phyloP scores from a whole-genome alignment of 495 filamentous ascomycete genomes.

The Tirmania nivea region DNA sequence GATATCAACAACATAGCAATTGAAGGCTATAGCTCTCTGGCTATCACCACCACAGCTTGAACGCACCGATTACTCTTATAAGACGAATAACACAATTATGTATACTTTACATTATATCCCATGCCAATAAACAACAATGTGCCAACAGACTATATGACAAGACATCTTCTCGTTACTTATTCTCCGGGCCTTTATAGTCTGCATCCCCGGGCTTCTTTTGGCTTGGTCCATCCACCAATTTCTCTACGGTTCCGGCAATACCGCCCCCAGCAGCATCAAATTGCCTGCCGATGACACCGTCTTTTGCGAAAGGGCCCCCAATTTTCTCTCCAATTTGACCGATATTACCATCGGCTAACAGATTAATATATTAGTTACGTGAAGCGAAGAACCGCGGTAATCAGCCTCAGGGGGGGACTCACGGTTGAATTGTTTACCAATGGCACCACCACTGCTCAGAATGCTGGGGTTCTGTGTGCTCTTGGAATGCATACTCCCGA shows the following conservation, averaged over 20 bases:
- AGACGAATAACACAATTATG: too few species aligned
- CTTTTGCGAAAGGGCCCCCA: constrained; percentile 31
- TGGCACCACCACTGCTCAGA: constrained; percentile 13
- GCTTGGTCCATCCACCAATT: constrained; percentile 10
- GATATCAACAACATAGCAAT: too few species aligned
- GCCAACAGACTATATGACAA: too few species aligned
- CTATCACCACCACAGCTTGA: too few species aligned
- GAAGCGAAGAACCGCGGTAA: not conserved
- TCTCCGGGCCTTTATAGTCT: not conserved
- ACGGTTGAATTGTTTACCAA: constrained; percentile 18
- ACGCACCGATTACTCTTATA: too few species aligned
- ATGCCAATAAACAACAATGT: too few species aligned
- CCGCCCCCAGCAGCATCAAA: constrained; percentile 27
- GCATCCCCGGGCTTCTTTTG: constrained; percentile 5
- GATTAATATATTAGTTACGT: not conserved
- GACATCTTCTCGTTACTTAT: constrained; percentile 2
- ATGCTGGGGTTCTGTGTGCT: constrained; percentile 10
- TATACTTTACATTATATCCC: too few species aligned
- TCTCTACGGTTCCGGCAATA: constrained; percentile 27
- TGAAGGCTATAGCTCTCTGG: too few species aligned
- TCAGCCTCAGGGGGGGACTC: not conserved
- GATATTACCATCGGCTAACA: constrained; percentile 26
- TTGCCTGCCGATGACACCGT: constrained; percentile 28
- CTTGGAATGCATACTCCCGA: constrained; percentile 3
- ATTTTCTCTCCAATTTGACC: constrained; percentile 30